These are phyloP conservation scores for Pichia sp. DNA, from an alignment of 1,139 yeast species.

Conservation along the genomic window DNA sequence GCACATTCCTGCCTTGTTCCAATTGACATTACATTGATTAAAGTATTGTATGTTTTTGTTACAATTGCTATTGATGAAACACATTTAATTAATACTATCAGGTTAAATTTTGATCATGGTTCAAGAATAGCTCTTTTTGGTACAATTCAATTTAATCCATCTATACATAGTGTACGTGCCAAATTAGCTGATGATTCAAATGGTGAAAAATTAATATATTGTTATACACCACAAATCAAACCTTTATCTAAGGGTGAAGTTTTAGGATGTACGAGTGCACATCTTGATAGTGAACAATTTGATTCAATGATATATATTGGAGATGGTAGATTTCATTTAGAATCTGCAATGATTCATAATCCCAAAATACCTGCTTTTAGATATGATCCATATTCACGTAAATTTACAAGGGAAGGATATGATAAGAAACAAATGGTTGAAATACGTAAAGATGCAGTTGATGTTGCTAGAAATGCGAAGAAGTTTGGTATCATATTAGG, in stretches of 20 bases:
- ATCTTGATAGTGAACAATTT: conserved; percentile 54
- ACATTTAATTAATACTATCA: conserved; percentile 73
- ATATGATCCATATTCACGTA: conserved; percentile 90
- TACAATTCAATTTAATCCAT: conserved; percentile 94
- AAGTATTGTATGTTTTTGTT: conserved; percentile 90
- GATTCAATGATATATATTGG: conserved; percentile 89
- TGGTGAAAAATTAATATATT: conserved; percentile 44
- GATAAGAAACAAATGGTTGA: conserved; percentile 77
- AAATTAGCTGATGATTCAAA: conserved; percentile 45
- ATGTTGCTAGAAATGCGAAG: conserved; percentile 50
- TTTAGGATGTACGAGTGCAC: conserved; percentile 90
- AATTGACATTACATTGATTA: conserved; percentile 81
- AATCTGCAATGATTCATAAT: conserved; percentile 94
- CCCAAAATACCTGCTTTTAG: conserved; percentile 88
- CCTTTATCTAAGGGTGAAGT: conserved; percentile 97
- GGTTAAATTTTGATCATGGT: conserved; percentile 59
- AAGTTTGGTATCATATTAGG: conserved; percentile 85
- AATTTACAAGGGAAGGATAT: conserved; percentile 82
- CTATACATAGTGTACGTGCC: conserved; percentile 72
- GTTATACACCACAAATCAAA: conserved; percentile 83
- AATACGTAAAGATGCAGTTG: conserved; percentile 70
- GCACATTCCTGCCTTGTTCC: conserved; percentile 98
- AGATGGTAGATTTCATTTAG: conserved; percentile 94
- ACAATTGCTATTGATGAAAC: conserved; percentile 82
- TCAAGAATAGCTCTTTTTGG: conserved; percentile 77